Evolutionary conservation across 2,329 filamentous ascomycete species (phyloP).

Genomic region (Cordyceps pruinosa): DNA sequence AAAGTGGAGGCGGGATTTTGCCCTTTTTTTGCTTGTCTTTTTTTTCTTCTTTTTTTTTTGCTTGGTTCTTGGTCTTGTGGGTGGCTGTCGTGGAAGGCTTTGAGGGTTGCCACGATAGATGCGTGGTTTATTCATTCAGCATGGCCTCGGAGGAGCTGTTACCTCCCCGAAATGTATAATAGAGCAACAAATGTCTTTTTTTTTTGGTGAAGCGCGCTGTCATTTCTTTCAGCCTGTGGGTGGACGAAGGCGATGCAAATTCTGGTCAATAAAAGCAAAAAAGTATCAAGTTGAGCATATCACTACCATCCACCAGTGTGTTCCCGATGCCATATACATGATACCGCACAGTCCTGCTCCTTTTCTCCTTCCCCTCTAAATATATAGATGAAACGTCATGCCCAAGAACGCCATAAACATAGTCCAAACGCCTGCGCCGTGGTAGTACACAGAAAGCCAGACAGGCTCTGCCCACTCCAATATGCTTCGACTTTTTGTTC

Average conservation of each 20-base stretch:
- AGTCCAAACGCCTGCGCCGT: constrained; percentile 12
- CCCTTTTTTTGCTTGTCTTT: neutral
- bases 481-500: neutral
- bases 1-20: constrained; percentile 1
- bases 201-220: neutral
- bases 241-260: neutral
- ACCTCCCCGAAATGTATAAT: constrained; percentile 1
- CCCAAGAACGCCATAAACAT: neutral
- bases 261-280: neutral
- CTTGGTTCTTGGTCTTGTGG: neutral
- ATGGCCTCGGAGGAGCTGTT: neutral
- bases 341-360: neutral
- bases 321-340: neutral
- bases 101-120: neutral
- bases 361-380: neutral
- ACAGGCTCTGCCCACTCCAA: neutral
- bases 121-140: neutral
- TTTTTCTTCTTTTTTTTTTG: neutral
- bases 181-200: neutral
- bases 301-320: too few species aligned
- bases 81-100: neutral
- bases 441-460: neutral
- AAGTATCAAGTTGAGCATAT: neutral
- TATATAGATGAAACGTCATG: too few species aligned
- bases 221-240: neutral